Percentiles rank a stretch among this genome's conserved stretches.
These are phyloP conservation scores for Aspergillus campestris DNA, from an alignment of 495 filamentous ascomycete genomes.

Conservation along the genomic window DNA sequence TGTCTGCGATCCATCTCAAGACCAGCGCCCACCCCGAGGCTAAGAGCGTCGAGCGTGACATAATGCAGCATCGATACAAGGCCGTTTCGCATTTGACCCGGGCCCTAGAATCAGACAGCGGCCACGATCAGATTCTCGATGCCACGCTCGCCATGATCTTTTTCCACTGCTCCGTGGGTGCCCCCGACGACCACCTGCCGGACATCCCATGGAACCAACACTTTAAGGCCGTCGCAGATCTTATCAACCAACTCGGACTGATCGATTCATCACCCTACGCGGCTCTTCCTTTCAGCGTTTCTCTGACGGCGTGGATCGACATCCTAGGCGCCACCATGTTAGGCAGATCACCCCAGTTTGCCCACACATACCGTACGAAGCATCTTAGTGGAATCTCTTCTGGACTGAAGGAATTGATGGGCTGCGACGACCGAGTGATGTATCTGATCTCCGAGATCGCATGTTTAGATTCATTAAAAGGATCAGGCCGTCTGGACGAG, in stretches of 20 bases:
- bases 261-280: conserved; percentile 29
- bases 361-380: conserved; percentile 83
- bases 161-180: conserved; percentile 86
- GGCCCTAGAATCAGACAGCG: conserved; percentile 60
- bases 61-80: conserved; percentile 80
- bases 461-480: conserved; percentile 81
- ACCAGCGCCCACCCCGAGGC: conserved; percentile 56
- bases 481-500: conserved; percentile 63
- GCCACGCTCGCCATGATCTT: conserved; percentile 92
- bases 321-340: conserved; percentile 92
- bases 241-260: conserved; percentile 77
- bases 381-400: conserved; percentile 60
- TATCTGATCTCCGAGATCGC: conserved; percentile 97
- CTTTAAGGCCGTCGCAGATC: conserved; percentile 73
- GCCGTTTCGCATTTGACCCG: conserved; percentile 80
- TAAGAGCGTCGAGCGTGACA: conserved; percentile 75
- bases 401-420: conserved; percentile 89
- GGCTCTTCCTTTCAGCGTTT: conserved; percentile 81
- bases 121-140: conserved; percentile 80
- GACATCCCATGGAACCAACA: conserved; percentile 96
- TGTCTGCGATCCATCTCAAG: conserved; percentile 86
- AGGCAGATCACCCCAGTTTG: conserved; percentile 72
- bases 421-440: conserved; percentile 95
- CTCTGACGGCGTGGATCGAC: conserved; percentile 88
- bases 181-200: conserved; percentile 70